Percentiles rank a stretch among this genome's conserved stretches.
Evolutionary conservation across 2,329 filamentous ascomycete species (phyloP).

Genomic region (Diaporthe helianthi): DNA sequence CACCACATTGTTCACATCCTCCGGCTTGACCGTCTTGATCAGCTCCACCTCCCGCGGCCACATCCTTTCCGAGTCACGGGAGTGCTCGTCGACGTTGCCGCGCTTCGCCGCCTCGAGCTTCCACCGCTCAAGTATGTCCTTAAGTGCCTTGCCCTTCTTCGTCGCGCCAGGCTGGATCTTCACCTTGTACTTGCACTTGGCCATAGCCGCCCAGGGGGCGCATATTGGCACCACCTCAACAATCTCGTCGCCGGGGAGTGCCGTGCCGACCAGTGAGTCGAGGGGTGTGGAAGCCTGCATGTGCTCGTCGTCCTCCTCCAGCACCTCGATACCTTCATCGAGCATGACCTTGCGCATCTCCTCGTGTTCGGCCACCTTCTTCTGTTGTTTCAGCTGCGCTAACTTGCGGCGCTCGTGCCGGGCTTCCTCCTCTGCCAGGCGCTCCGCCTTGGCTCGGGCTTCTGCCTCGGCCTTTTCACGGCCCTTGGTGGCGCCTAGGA

Average conservation of each 20-base stretch:
- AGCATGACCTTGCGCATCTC: slow-evolving; percentile 68
- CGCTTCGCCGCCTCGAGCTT: slow-evolving; percentile 66
- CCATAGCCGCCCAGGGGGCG: slow-evolving; percentile 69
- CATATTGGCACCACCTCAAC: slow-evolving; percentile 70
- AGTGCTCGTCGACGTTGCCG: slow-evolving; percentile 66
- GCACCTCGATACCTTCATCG: slow-evolving; percentile 63
- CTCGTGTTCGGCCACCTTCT: slow-evolving; percentile 79
- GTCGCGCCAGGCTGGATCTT: slow-evolving; percentile 89
- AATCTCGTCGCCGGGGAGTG: slow-evolving; percentile 83
- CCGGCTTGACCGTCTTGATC: slow-evolving; percentile 79
- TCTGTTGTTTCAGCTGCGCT: slow-evolving; percentile 80
- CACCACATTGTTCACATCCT: slow-evolving; percentile 81
- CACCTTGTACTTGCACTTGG: slow-evolving; percentile 86
- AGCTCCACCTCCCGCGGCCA: slow-evolving; percentile 89
- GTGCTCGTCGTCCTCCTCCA: slow-evolving; percentile 66
- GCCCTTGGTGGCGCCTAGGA: slow-evolving; percentile 80
- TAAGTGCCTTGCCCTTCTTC: slow-evolving; percentile 95
- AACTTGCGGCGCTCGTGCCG: slow-evolving; percentile 77
- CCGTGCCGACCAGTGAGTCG: slow-evolving; percentile 78
- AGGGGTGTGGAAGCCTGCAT: slow-evolving; percentile 62
- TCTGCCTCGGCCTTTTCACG: slow-evolving; percentile 74
- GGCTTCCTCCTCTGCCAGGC: slow-evolving; percentile 75
- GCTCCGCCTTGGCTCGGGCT: slow-evolving; percentile 68
- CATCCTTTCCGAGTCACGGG: slow-evolving; percentile 73
- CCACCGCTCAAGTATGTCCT: slow-evolving; percentile 88